Percentiles rank a stretch among this genome's conserved stretches.
Evolutionary conservation across 306 rosid species (phyloP).

Genomic region (Trifolium subterraneum): DNA sequence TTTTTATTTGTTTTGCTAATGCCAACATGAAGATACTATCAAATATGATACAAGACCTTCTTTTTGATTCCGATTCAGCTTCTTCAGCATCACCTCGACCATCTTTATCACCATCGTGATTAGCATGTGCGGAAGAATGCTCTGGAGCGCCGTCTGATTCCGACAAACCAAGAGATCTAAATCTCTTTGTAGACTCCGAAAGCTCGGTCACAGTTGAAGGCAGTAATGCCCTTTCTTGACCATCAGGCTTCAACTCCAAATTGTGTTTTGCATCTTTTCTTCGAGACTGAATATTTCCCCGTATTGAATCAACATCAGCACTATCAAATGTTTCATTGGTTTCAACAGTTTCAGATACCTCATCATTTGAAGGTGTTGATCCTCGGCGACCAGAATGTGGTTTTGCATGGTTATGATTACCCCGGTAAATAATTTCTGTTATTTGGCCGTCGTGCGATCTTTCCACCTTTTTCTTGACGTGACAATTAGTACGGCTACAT

Average conservation of each 20-base stretch:
- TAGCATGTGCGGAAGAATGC: slow-evolving; percentile 71
- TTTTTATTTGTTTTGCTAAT: background rate
- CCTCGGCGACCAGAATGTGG: too few relatives aligned
- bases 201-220: slow-evolving; percentile 61
- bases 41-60: slow-evolving; percentile 57
- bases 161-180: slow-evolving; percentile 46
- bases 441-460: too few relatives aligned
- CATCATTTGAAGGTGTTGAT: slow-evolving; percentile 37
- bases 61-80: slow-evolving; percentile 70
- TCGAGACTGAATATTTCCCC: slow-evolving; percentile 64
- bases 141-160: slow-evolving; percentile 69
- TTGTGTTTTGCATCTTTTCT: slow-evolving; percentile 47
- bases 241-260: slow-evolving; percentile 58
- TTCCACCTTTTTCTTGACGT: too few relatives aligned
- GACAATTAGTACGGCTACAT: too few relatives aligned
- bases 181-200: slow-evolving; percentile 58
- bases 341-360: slow-evolving; percentile 58
- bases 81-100: slow-evolving; percentile 63
- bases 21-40: slow-evolving; percentile 3
- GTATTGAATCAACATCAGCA: slow-evolving; percentile 53
- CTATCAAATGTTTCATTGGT: slow-evolving; percentile 52
- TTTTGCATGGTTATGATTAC: too few relatives aligned
- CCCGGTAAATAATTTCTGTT: too few relatives aligned
- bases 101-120: slow-evolving; percentile 63
- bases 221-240: slow-evolving; percentile 69